Percentiles rank a stretch among this genome's conserved stretches.
These are phyloP conservation scores for Fusarium coffeatum DNA, from an alignment of 2,329 filamentous ascomycete genomes.

Conservation along the genomic window DNA sequence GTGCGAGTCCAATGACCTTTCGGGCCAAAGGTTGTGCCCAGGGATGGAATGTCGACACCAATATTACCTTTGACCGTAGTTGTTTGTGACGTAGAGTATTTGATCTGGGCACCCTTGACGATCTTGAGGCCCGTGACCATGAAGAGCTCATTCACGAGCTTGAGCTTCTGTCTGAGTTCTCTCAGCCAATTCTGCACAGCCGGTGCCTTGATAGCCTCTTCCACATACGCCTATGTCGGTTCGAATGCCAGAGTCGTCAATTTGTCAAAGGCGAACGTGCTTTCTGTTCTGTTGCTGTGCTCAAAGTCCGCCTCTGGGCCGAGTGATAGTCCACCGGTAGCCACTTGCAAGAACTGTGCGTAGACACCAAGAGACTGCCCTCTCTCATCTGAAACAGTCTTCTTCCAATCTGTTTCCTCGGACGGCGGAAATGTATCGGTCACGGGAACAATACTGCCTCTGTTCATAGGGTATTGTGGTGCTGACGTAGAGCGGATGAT, in stretches of 20 bases:
- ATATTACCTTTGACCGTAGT: neutral
- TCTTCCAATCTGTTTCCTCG: neutral
- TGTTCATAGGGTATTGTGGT: conserved; percentile 1
- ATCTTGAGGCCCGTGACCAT: neutral
- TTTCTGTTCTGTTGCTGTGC: neutral
- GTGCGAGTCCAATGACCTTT: neutral
- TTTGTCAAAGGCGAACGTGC: neutral
- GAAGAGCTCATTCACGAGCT: neutral
- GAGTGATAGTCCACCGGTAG: neutral
- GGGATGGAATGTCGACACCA: neutral
- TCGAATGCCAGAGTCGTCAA: neutral
- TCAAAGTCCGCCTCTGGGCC: neutral
- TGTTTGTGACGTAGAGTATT: neutral
- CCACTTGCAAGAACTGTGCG: neutral
- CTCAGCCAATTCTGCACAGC: neutral
- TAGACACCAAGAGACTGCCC: neutral
- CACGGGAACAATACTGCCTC: neutral
- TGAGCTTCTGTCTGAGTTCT: neutral
- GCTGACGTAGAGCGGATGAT: neutral
- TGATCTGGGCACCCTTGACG: conserved; percentile 4
- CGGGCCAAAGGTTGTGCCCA: neutral
- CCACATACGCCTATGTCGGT: neutral
- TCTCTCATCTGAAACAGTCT: neutral
- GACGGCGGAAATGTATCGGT: neutral
- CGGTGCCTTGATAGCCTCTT: neutral